Base-by-base conservation (phyloP, 2,329 filamentous ascomycete species). In the Venturia pyrina region DNA sequence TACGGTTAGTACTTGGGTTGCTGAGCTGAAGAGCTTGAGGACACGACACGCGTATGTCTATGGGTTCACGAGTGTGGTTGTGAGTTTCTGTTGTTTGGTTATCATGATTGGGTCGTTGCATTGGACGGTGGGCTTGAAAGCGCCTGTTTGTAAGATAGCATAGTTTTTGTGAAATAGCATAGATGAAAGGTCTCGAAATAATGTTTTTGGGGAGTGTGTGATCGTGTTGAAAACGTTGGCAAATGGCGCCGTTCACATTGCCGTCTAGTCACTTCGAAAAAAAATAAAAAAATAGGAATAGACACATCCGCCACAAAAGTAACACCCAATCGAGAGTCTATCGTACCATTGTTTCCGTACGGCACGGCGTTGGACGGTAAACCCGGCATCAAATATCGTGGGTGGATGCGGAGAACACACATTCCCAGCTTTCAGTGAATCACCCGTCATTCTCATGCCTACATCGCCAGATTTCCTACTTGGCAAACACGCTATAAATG, bases 1-100 rank as follows among this genome's bases (percentile, higher is more conserved):
- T 4, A 89, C 87, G 0, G 80, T 89, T 11, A 88, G 86, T 69
- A 89, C 87, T 2, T 89, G 85, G 85, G 84, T 87, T 32, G 78
- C 79, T 8, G 87, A 89, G 73, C 71, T 89, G 70, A 81, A 78
- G 66, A 79, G 79, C 1, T 70, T 89, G 63, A 65, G 41, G 57
- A 77, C 79, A 46, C 50, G 65, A 32, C 67, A 71, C 66, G 70
- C 66, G 19, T 73, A 73, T 66, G 24, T 62, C 13, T 73, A 73
- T 67, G 70, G 71, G 1, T 59, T 62, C 4, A 61, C 66, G 34
- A 73, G 70, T 57, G 59, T 73, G 43, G 56, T 68, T 17, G 66
- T 67, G 6, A 71, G 70, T 7, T 60, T 70, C 44, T 63, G 65
- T n/a, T 48, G 69, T 5, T 67, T 71, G 56, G 61, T 72, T 3